These are phyloP conservation scores for Trichoderma harzianum DNA, from an alignment of 2,329 filamentous ascomycete species.

Conservation along the genomic window DNA sequence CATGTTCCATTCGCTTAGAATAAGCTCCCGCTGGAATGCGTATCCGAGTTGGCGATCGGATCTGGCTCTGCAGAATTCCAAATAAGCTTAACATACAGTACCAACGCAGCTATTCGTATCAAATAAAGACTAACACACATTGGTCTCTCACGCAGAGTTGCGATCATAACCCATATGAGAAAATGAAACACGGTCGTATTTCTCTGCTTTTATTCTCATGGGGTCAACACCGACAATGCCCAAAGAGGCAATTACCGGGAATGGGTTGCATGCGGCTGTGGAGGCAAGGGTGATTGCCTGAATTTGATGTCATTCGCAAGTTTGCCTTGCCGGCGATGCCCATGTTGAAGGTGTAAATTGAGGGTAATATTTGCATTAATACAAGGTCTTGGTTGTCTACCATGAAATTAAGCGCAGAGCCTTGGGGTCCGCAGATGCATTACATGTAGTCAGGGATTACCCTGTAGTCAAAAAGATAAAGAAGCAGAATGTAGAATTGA, in stretches of 20 bases:
- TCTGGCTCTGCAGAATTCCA: background rate
- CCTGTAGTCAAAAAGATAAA: background rate
- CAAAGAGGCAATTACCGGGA: background rate
- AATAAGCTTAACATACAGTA: background rate
- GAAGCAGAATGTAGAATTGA: too few relatives aligned
- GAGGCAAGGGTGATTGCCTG: background rate
- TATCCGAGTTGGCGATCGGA: background rate
- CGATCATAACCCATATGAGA: accelerated
- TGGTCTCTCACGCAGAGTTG: too few relatives aligned
- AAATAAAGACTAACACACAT: background rate
- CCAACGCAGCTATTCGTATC: background rate
- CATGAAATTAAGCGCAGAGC: background rate
- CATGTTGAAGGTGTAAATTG: background rate
- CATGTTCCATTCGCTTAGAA: background rate
- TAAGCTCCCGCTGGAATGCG: background rate
- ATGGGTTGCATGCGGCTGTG: background rate
- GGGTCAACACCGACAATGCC: background rate
- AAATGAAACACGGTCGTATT: background rate
- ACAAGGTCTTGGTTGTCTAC: background rate
- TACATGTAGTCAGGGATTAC: background rate
- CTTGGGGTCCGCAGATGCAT: background rate
- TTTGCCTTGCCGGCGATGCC: background rate
- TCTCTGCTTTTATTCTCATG: background rate
- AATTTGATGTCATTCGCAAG: background rate
- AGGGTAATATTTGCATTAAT: background rate